Evolutionary conservation across 169 alveolate genomes (phyloP), one percentile per base, ranked within the genome.

Genomic region (Plasmodium vivax): DNA sequence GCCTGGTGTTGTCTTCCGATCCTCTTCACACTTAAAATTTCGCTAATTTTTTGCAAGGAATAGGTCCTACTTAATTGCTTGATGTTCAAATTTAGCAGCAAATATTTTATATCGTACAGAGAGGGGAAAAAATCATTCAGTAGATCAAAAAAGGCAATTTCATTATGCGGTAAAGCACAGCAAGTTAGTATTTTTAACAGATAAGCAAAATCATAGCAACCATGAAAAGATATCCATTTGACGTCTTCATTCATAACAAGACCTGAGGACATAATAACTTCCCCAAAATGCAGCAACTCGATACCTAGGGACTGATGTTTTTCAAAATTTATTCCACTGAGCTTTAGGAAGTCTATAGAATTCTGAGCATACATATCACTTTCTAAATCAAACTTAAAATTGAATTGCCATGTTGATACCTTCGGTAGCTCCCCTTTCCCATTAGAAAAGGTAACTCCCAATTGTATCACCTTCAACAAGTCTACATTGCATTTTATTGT

Each of bases 1-100:
- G 99, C 99, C 95, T 99, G 99, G 92, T 99, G 99, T 74, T 97
- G 99, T 73, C 98, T 98, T 32, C 99, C 99, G 16, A 98, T 97
- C 82, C 99, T 96, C 85, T 97, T 96, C 12, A 98, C 98, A 80
- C 97, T 96, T 83, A 98, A 96, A 58, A 92, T 97, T 71, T 97
- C 98, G 80, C 99, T 98, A 9, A 98, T 87, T 93, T 97, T 94
- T 83, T 97, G 98, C 45, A 98, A 95, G 1, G 99, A 97, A 51
- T 84, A 94, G 83, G 96, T 95, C 54, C 98, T 47, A 41, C 98
- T 95, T 34, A 95, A 97, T 23, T 97, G 96, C 83, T 97, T 96
- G 81, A 96, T 97, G 62, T 96, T 94, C 75, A 97, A 96, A 79
- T 98, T 99, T 82, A 97, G 97, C 32, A 98, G 96, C 82, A 99